Percentiles rank a stretch among this genome's conserved stretches.
These are phyloP conservation scores for Dipodascopsis tothii DNA, from an alignment of 805 yeast species.

Conservation along the genomic window DNA sequence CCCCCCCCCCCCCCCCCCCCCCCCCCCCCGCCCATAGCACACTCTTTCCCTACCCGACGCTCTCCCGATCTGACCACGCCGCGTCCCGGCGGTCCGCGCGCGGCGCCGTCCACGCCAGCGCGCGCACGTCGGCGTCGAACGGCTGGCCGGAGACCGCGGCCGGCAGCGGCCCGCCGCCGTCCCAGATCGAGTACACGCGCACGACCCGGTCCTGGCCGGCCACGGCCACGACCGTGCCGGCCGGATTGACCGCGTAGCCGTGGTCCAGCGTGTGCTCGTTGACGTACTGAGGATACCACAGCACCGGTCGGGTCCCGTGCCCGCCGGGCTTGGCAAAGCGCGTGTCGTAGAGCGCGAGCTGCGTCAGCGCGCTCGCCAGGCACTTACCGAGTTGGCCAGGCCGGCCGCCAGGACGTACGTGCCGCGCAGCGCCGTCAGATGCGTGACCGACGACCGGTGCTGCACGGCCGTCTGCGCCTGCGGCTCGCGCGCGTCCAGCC, in stretches of 20 bases:
- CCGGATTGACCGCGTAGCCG: constrained; percentile 14
- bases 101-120: no score
- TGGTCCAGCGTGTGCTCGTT: constrained; percentile 17
- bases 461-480: constrained; percentile 3
- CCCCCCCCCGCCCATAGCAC: no score
- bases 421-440: constrained; percentile 15
- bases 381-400: constrained; percentile 19
- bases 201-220: no score
- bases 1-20: no score
- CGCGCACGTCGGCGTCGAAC: no score
- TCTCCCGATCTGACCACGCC: no score
- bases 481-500: constrained; percentile 14
- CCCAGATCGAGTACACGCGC: constrained; percentile 12
- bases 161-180: constrained; percentile 9
- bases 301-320: no score
- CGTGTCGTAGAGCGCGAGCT: constrained; percentile 18
- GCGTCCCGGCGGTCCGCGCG: no score
- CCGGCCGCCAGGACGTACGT: constrained; percentile 23
- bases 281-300: constrained; percentile 13
- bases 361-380: background rate
- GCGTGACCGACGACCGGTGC: constrained; percentile 24
- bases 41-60: no score
- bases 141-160: constrained; percentile 5
- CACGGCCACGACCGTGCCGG: constrained; percentile 10
- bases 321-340: constrained; percentile 11